Evolutionary conservation across 345 rosid species (phyloP), one percentile per base, ranked within the genome.

Genomic region (Boechera retrofracta): DNA sequence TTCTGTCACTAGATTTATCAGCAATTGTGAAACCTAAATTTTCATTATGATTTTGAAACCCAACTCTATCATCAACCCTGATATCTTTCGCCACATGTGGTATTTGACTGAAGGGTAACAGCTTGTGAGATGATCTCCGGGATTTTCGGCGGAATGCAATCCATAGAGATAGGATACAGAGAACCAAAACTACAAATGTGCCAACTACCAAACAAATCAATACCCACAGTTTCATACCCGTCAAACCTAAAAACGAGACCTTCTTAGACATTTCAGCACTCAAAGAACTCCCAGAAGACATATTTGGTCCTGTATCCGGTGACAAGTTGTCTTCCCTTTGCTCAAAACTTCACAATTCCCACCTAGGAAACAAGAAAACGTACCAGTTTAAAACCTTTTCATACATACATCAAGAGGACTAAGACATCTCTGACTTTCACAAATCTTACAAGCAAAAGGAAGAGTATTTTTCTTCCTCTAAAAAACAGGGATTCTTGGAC

Each of bases 71-170:
- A 48, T 92, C 99, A 44, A 92, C 89, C 76, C 81, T 89, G 79
- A 95, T 95, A 72, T 95, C 99, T 75, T 93, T 95, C 0, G 96
- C 85, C 57, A 88, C 85, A n/a, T 85, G 79, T 41, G 99, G 98
- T 77, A 93, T 91, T 70, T 88, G 92, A 36, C 88, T 83, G 79
- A 81, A 77, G 16, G 92, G 68, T 75, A 80, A 82, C 77, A 79
- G 77, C 83, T 84, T 86, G 65, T 84, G 89, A 41, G 78, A 47
- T 21, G 90, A 73, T 76, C 82, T 82, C 72, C 87, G 86, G 26
- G 85, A 82, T 82, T 86, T 91, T 55, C 89, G 87, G 7, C 90
- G 83, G 71, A 86, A 93, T 28, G 85, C 83, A 57, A 86, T 70
- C 97, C 97, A 93, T 48, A 86, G 68, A 29, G 94, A 91, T 64